Evolutionary conservation across 306 rosid species (phyloP).

Genomic region (Chamaecrista fasciculata): DNA sequence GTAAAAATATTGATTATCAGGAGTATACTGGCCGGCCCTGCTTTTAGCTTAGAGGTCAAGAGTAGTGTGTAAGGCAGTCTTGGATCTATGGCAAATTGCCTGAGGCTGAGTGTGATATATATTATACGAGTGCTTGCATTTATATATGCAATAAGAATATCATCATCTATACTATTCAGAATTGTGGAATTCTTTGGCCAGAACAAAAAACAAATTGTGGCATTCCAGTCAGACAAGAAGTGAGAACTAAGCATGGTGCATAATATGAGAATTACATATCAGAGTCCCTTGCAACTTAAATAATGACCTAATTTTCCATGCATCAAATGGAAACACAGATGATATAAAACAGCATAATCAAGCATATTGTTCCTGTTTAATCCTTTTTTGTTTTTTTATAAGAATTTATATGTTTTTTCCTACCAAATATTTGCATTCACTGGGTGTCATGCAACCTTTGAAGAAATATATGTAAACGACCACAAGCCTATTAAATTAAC

Average conservation of each 20-base stretch:
- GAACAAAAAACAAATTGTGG: not conserved
- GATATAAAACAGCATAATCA: not conserved
- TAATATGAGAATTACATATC: not conserved
- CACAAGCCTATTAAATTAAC: too few species aligned
- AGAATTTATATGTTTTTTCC: too few species aligned
- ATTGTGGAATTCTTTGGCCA: not conserved
- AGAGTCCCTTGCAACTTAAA: not conserved
- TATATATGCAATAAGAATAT: slow-evolving; percentile 28
- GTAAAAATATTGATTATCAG: slow-evolving; percentile 12
- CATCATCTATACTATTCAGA: slow-evolving; percentile 3
- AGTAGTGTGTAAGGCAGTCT: slow-evolving; percentile 24
- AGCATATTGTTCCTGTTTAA: too few species aligned
- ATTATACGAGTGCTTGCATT: slow-evolving; percentile 23
- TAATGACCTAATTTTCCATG: not conserved
- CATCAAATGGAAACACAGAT: not conserved
- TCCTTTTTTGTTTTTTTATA: too few species aligned
- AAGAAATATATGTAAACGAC: too few species aligned
- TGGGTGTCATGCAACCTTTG: too few species aligned
- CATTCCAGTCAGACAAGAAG: too few species aligned
- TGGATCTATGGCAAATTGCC: slow-evolving; percentile 31
- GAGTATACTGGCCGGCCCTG: slow-evolving; percentile 35
- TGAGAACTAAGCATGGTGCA: not conserved
- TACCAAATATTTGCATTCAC: too few species aligned
- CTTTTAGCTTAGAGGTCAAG: slow-evolving; percentile 36
- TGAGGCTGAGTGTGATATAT: slow-evolving; percentile 28